Evolutionary conservation across 192 early-diverging fungal species (phyloP).

Genomic region (Mortierella hygrophila): DNA sequence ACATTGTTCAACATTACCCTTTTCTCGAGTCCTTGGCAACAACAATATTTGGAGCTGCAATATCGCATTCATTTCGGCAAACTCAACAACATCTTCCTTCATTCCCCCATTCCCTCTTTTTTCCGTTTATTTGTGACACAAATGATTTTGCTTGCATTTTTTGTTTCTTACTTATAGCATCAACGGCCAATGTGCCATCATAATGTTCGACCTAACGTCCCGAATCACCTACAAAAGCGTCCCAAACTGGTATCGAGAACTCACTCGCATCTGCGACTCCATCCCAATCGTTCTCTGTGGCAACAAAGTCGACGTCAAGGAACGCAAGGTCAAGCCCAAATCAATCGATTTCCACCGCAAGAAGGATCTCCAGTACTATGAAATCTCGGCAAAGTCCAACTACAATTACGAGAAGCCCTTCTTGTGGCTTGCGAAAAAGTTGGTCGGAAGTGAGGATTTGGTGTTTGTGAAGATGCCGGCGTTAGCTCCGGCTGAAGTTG

Average conservation of each 20-base stretch:
- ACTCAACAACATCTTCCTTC: background rate
- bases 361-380: constrained; percentile 99
- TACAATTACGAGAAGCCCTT: constrained; percentile 99
- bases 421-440: constrained; percentile 98
- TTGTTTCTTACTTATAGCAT: constrained; percentile 66
- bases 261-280: constrained; percentile 99
- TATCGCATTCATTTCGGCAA: background rate
- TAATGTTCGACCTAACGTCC: constrained; percentile 99
- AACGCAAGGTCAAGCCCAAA: constrained; percentile 99
- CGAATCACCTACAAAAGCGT: constrained; percentile 99
- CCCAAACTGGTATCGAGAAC: constrained; percentile 99
- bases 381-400: constrained; percentile 99
- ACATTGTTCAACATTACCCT: no score
- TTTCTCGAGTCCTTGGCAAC: no score
- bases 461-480: constrained; percentile 98
- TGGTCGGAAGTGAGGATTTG: constrained; percentile 91
- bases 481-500: constrained; percentile 92
- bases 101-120: background rate
- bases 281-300: constrained; percentile 99
- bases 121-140: background rate
- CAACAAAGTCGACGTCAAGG: constrained; percentile 99
- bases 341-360: constrained; percentile 99
- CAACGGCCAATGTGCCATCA: constrained; percentile 98
- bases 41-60: background rate
- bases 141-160: background rate